Evolutionary conservation across 2,329 filamentous ascomycete genomes (phyloP).

Genomic region (Cercospora berteroae): DNA sequence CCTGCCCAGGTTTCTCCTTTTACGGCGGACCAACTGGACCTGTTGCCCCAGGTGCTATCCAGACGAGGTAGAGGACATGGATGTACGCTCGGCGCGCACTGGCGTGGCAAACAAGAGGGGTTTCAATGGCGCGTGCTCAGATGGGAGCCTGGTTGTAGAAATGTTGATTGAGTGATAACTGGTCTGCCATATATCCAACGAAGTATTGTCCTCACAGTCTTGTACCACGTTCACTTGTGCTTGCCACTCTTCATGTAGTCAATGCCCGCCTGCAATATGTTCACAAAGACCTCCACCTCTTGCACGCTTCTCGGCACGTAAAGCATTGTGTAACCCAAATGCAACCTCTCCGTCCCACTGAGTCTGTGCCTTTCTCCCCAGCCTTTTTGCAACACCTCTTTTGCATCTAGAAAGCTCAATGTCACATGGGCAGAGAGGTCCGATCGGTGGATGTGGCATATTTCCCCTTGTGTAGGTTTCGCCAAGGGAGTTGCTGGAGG

Average conservation of each 20-base stretch:
- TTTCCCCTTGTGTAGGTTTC: slow-evolving; percentile 9
- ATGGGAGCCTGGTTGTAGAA: neutral
- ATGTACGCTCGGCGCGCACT: neutral
- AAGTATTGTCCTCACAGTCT: neutral
- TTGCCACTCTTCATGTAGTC: slow-evolving; percentile 17
- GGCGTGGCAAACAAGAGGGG: neutral
- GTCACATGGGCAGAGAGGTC: slow-evolving; percentile 20
- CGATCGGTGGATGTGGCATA: slow-evolving; percentile 17
- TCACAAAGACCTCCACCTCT: slow-evolving; percentile 10
- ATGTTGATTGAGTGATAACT: neutral
- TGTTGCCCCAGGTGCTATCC: slow-evolving; percentile 32
- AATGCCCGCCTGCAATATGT: slow-evolving; percentile 16
- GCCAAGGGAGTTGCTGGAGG: slow-evolving; percentile 4
- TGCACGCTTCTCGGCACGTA: slow-evolving; percentile 16
- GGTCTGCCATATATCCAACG: neutral
- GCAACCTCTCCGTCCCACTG: slow-evolving; percentile 14
- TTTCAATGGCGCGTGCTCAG: neutral
- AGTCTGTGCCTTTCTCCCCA: slow-evolving; percentile 22
- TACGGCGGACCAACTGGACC: slow-evolving; percentile 34
- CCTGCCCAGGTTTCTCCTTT: slow-evolving; percentile 32
- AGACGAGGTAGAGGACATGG: slow-evolving; percentile 11
- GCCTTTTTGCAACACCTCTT: slow-evolving; percentile 17
- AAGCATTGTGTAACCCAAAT: slow-evolving; percentile 21
- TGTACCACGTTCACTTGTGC: neutral
- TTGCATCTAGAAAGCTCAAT: slow-evolving; percentile 16